Percentiles rank a stretch among this genome's conserved stretches.
phyloP scores from a whole-genome alignment of 345 rosid species.

The Turnera subulata region DNA sequence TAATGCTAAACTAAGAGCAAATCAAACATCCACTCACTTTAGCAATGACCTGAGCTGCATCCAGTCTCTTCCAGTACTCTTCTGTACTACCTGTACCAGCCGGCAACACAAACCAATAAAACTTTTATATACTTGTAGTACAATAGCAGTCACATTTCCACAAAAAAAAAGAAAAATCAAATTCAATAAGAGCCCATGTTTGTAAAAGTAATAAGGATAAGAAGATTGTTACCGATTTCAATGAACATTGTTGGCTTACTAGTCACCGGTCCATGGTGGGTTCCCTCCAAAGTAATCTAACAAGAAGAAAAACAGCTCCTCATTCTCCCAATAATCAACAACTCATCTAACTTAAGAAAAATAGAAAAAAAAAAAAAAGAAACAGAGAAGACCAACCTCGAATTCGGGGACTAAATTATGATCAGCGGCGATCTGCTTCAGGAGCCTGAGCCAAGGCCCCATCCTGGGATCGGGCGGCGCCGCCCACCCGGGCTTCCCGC shows the following conservation, averaged over 20 bases:
- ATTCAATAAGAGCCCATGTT: background rate
- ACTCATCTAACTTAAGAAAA: background rate
- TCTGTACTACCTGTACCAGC: constrained; percentile 17
- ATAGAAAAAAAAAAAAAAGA: background rate
- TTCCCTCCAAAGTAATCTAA: constrained; percentile 86
- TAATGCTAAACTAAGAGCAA: background rate
- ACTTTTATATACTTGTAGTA: background rate
- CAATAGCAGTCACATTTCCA: background rate
- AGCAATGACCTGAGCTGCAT: constrained; percentile 22
- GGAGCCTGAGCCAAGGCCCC: constrained; percentile 82
- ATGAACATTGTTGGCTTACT: constrained; percentile 81
- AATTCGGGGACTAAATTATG: constrained; percentile 84
- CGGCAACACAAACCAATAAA: background rate
- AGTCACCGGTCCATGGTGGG: constrained; percentile 92
- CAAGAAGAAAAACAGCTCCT: constrained; percentile 12
- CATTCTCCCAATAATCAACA: background rate
- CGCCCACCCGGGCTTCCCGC: constrained; percentile 94
- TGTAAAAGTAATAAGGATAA: background rate
- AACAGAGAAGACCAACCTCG: constrained; percentile 55
- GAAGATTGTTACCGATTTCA: constrained; percentile 61
- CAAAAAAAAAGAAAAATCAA: background rate
- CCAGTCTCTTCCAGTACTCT: constrained; percentile 25
- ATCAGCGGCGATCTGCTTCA: constrained; percentile 63
- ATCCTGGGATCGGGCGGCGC: constrained; percentile 79
- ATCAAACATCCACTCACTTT: constrained; percentile 6